A percentile compares a stretch with the other conserved stretches of the same genome.
Conservation (phyloP, 2,329 filamentous ascomycete genomes). For the Fusarium floridanum region DNA sequence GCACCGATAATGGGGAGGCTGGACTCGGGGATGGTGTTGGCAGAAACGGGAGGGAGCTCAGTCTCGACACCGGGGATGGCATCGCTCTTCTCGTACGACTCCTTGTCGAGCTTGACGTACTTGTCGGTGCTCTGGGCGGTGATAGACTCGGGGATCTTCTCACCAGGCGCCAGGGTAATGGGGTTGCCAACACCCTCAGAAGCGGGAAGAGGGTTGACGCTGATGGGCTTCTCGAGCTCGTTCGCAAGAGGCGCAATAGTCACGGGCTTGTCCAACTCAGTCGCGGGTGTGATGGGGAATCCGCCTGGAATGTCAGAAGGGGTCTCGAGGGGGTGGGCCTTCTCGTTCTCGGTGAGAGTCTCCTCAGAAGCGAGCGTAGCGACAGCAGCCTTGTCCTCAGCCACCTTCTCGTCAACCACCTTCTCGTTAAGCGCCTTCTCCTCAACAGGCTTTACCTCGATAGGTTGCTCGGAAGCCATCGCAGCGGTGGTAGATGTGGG, state of each 20-base stretch:
- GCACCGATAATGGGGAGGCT: constrained; percentile 74
- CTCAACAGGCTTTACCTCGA: constrained; percentile 57
- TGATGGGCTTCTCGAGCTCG: constrained; percentile 66
- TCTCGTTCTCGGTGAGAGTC: constrained; percentile 21
- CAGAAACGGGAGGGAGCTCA: constrained; percentile 67
- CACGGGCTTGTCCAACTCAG: constrained; percentile 65
- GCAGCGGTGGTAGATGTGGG: constrained; percentile 79
- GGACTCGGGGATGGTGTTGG: constrained; percentile 83
- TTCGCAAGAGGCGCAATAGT: constrained; percentile 68
- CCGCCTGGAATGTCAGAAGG: constrained; percentile 58
- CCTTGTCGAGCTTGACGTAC: constrained; percentile 83
- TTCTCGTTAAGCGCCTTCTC: constrained; percentile 40
- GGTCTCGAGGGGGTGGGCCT: constrained; percentile 49
- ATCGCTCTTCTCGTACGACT: constrained; percentile 87
- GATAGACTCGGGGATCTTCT: constrained; percentile 80
- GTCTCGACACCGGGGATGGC: constrained; percentile 67
- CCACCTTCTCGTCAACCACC: constrained; percentile 34
- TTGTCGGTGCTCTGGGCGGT: constrained; percentile 76
- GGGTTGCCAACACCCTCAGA: constrained; percentile 80
- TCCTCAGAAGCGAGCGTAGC: constrained; percentile 33
- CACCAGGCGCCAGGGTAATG: constrained; percentile 81
- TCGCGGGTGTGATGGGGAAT: constrained; percentile 76
- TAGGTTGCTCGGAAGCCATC: constrained; percentile 70
- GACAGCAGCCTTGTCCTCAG: constrained; percentile 13
- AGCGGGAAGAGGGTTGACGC: constrained; percentile 73